Conservation (phyloP, 2,329 filamentous ascomycete genomes). For the Neocucurbitaria cava region DNA sequence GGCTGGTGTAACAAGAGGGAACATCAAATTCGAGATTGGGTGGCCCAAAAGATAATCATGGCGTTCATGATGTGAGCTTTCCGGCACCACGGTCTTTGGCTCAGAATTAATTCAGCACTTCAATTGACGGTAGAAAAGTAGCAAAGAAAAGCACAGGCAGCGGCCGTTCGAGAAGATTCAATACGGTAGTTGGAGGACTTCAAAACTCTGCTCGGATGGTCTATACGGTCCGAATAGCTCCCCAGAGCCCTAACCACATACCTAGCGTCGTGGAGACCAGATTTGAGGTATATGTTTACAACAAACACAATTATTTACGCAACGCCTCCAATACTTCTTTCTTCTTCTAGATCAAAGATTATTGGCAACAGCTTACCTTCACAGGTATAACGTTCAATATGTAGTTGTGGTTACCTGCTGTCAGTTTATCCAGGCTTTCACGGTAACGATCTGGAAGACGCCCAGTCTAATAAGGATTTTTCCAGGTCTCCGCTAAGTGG, state of each 20-base stretch:
- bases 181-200: neutral
- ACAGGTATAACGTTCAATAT: no score
- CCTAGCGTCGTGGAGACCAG: no score
- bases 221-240: neutral
- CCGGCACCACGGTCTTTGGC: slow-evolving; percentile 1
- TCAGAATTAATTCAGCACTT: slow-evolving; percentile 8
- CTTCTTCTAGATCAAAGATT: no score
- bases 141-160: neutral
- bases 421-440: no score
- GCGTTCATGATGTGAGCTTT: slow-evolving; percentile 41
- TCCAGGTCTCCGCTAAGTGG: neutral
- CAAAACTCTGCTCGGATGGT: neutral
- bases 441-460: neutral
- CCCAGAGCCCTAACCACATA: neutral
- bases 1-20: slow-evolving; percentile 62
- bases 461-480: neutral
- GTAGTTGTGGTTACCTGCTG: no score
- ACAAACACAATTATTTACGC: no score
- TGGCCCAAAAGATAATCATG: slow-evolving; percentile 65
- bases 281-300: no score
- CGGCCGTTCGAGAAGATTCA: neutral
- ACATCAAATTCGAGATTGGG: slow-evolving; percentile 63
- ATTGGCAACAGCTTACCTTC: no score
- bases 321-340: no score
- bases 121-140: neutral